Percentiles rank a stretch among this genome's conserved stretches.
Evolutionary conservation across 495 filamentous ascomycete species (phyloP).

Genomic region (Extremus antarcticus): DNA sequence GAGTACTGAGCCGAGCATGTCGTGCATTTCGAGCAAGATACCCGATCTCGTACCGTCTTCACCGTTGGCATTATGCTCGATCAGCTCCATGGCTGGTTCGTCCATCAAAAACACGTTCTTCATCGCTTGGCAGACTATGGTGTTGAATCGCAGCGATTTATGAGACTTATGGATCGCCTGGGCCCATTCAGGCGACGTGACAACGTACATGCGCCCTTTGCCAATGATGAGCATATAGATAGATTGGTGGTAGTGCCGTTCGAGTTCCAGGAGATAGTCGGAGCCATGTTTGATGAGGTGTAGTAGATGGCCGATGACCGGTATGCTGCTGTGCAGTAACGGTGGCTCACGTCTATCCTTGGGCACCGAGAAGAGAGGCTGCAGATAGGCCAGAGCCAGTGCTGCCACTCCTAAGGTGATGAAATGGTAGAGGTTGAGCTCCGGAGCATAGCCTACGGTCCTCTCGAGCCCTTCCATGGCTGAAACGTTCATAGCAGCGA

Average conservation of each 20-base stretch:
- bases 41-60: constrained; percentile 11
- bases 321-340: constrained; percentile 29
- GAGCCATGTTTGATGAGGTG: constrained; percentile 32
- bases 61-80: constrained; percentile 7
- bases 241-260: constrained; percentile 19
- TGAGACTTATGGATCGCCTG: constrained; percentile 34
- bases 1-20: constrained; percentile 19
- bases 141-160: constrained; percentile 34
- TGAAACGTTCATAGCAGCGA: too few relatives aligned
- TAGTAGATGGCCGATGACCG: constrained; percentile 38
- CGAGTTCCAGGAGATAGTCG: constrained; percentile 26
- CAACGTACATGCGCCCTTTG: constrained; percentile 35
- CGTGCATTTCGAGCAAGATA: constrained; percentile 19
- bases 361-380: not conserved
- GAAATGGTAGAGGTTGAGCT: not conserved
- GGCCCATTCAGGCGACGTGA: constrained; percentile 35
- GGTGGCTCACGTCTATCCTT: constrained; percentile 39
- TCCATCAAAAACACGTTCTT: constrained; percentile 19
- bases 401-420: not conserved
- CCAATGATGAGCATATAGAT: constrained; percentile 38
- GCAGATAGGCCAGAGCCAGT: not conserved
- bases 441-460: not conserved
- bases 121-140: constrained; percentile 16
- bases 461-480: not conserved
- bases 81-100: constrained; percentile 12